Base-by-base conservation (phyloP, 345 rosid species). In the Litchi chinensis region DNA sequence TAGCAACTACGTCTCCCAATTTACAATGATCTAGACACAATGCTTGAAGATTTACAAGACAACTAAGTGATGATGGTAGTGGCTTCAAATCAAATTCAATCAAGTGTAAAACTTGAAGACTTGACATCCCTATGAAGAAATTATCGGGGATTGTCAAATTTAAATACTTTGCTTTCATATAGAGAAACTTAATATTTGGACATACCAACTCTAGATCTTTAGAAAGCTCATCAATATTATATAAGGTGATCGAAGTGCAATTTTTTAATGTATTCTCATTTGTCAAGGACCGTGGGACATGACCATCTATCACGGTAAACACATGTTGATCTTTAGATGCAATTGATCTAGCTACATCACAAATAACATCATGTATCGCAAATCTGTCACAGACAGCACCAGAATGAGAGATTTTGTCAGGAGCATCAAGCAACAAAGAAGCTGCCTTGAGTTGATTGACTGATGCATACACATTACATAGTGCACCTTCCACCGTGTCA, bases 51-150 rank as follows among this genome's bases (percentile, higher is more conserved):
- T 67, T 67, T 10, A 13, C 54, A 4, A 81, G 78, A 22, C 4
- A 24, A 5, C 18, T 3, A 57, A 75, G 10, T 10, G 86, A 77
- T 0, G 67, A 64, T 4, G 82, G 82, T 39, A 84, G 37, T 13
- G 56, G 43, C 3, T 52, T 10, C 26, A 81, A 24, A 32, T 66
- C 8, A 41, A 81, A 21, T 4, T 1, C 0, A 18, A 75, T 59
- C 60, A 84, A 26, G 66, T 71, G 62, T 43, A 84, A 7, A 4
- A 84, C 75, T 52, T 4, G 50, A 10, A 84, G 79, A 5, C 50
- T 13, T 4, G 21, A 15, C 44, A 57, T 77, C 10, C 52, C 40
- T 10, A 0, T 1, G 10, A 83, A 83, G 39, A 69, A 44, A 0
- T 16, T 16, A 8, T 54, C 66, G 0, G 72, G 79, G 9, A 83